Percentiles rank a stretch among this genome's conserved stretches.
Evolutionary conservation across 352 stramenopile species (phyloP).

Genomic region (Phytopythium vexans): DNA sequence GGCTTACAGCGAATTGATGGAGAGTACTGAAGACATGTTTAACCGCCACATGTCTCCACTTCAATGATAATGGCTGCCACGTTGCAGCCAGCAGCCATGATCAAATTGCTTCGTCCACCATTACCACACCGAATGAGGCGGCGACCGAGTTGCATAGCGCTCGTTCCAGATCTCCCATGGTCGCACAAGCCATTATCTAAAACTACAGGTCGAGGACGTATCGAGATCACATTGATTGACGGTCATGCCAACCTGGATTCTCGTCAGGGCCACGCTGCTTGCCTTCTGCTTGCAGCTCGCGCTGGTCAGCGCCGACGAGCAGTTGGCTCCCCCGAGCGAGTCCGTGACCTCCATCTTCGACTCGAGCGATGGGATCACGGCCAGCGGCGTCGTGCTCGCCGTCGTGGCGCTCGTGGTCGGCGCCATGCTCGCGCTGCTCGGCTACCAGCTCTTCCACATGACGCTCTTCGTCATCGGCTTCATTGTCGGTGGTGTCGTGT

Average conservation of each 20-base stretch:
- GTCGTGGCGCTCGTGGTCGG: slow-evolving; percentile 29
- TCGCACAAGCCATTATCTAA: too few relatives aligned
- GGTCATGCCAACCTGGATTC: not conserved
- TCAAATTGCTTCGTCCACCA: too few relatives aligned
- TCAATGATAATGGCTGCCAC: slow-evolving; percentile 1
- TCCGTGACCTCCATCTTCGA: slow-evolving; percentile 25
- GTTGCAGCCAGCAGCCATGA: not conserved
- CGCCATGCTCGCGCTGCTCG: slow-evolving; percentile 27
- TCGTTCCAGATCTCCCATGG: too few relatives aligned
- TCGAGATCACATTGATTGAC: not conserved
- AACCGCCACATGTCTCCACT: not conserved
- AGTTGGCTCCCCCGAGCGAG: slow-evolving; percentile 12
- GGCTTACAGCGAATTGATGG: not conserved
- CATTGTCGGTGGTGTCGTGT: slow-evolving; percentile 16
- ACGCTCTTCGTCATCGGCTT: slow-evolving; percentile 35
- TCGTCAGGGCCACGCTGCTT: not conserved
- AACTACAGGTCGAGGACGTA: too few relatives aligned
- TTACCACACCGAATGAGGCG: too few relatives aligned
- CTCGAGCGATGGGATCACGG: slow-evolving; percentile 24
- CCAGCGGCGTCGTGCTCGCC: slow-evolving; percentile 28
- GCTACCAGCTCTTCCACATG: slow-evolving; percentile 45
- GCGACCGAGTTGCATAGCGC: too few relatives aligned
- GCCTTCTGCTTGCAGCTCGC: slow-evolving; percentile 7
- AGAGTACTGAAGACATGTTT: not conserved
- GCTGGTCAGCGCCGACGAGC: not conserved